Percentiles rank a stretch among this genome's conserved stretches.
These are phyloP conservation scores for Lycium barbarum DNA, from an alignment of 257 asterid genomes.

Conservation along the genomic window DNA sequence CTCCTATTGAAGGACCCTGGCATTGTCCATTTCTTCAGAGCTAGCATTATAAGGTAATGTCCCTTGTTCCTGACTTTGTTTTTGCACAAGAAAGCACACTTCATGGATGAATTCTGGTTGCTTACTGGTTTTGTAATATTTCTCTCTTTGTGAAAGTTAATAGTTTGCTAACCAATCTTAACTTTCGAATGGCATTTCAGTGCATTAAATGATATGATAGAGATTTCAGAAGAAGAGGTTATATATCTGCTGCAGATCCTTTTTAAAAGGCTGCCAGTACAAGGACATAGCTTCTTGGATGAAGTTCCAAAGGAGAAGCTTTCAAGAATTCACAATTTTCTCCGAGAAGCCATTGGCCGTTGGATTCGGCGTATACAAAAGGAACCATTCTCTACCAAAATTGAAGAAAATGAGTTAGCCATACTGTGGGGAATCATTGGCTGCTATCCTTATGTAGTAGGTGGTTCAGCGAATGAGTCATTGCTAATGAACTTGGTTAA, in stretches of 20 bases:
- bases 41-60: slow-evolving; percentile 67
- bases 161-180: slow-evolving; percentile 23
- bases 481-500: slow-evolving; percentile 67
- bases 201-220: slow-evolving; percentile 68
- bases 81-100: slow-evolving; percentile 9
- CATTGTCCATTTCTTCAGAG: slow-evolving; percentile 54
- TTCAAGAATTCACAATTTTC: slow-evolving; percentile 48
- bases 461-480: slow-evolving; percentile 50
- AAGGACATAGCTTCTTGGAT: slow-evolving; percentile 48
- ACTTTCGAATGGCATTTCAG: slow-evolving; percentile 61
- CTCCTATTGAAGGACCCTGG: slow-evolving; percentile 63
- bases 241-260: slow-evolving; percentile 63
- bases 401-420: slow-evolving; percentile 61
- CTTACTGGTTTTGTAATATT: neutral
- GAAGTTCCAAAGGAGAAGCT: slow-evolving; percentile 49
- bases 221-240: slow-evolving; percentile 62
- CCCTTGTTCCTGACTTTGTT: slow-evolving; percentile 9
- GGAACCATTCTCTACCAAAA: slow-evolving; percentile 39
- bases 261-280: slow-evolving; percentile 65
- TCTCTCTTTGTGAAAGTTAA: neutral
- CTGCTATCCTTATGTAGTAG: slow-evolving; percentile 66
- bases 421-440: slow-evolving; percentile 77
- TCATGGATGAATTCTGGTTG: slow-evolving; percentile 20
- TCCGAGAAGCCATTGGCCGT: slow-evolving; percentile 49
- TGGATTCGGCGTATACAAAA: slow-evolving; percentile 55